phyloP scores from a whole-genome alignment of 75 land plant genomes.

The Picea glauca region DNA sequence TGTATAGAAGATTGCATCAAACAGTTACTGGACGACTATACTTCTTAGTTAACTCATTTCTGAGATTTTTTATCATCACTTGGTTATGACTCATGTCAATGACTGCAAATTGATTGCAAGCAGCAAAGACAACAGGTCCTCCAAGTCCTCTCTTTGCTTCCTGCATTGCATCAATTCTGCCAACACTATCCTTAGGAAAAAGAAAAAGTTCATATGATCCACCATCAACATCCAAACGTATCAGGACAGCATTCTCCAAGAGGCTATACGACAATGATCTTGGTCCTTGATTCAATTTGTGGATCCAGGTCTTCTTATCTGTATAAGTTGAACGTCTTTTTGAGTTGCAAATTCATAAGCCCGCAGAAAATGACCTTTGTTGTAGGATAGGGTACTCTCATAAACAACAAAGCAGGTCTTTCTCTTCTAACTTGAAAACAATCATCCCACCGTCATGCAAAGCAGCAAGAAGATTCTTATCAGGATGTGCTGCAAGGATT shows the following conservation, averaged over 20 bases:
- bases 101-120: constrained; percentile 56
- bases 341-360: constrained; percentile 36
- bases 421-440: constrained; percentile 52
- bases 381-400: constrained; percentile 34
- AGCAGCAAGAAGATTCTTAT: constrained; percentile 70
- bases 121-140: constrained; percentile 61
- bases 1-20: constrained; percentile 44
- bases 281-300: constrained; percentile 59
- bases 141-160: constrained; percentile 67
- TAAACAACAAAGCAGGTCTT: constrained; percentile 39
- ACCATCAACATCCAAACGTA: constrained; percentile 72
- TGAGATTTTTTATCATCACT: constrained; percentile 51
- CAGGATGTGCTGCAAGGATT: constrained; percentile 48
- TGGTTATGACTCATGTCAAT: constrained; percentile 65
- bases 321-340: constrained; percentile 35
- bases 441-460: constrained; percentile 77
- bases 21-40: constrained; percentile 18
- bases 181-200: constrained; percentile 46
- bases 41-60: constrained; percentile 39
- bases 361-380: constrained; percentile 43
- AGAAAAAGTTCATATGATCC: constrained; percentile 63
- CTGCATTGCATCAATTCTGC: constrained; percentile 47
- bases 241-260: constrained; percentile 67
- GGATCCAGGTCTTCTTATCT: constrained; percentile 51
- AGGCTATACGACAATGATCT: constrained; percentile 60